Percentiles rank a stretch among this genome's conserved stretches.
phyloP scores from a whole-genome alignment of 306 rosid genomes.

The Prunus padus region DNA sequence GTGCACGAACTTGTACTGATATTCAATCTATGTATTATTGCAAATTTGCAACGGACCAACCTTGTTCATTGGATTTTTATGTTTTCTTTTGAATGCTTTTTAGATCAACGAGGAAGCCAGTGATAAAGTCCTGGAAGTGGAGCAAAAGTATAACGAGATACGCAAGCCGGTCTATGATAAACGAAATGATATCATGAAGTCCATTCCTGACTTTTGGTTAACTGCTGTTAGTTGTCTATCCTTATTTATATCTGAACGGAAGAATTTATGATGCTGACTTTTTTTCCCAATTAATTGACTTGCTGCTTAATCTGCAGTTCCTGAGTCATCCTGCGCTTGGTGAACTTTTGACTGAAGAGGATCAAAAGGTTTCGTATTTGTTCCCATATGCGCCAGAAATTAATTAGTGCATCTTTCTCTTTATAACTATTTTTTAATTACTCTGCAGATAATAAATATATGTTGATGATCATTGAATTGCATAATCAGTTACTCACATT shows the following conservation, averaged over 20 bases:
- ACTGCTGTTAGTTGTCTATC: slow-evolving; percentile 68
- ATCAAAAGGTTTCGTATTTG: slow-evolving; percentile 63
- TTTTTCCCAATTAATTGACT: background rate
- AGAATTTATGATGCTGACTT: background rate
- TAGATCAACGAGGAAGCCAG: slow-evolving; percentile 94
- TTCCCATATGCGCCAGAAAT: background rate
- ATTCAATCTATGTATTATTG: background rate
- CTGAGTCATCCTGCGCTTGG: slow-evolving; percentile 74
- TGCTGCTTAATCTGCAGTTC: slow-evolving; percentile 44
- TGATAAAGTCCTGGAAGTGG: slow-evolving; percentile 83
- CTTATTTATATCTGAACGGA: background rate
- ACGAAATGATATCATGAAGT: slow-evolving; percentile 70
- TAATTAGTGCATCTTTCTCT: background rate
- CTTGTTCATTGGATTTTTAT: slow-evolving; percentile 4
- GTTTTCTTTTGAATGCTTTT: slow-evolving; percentile 9
- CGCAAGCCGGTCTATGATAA: slow-evolving; percentile 76
- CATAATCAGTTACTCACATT: background rate
- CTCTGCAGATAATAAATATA: background rate
- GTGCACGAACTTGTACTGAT: background rate
- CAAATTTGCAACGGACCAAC: background rate
- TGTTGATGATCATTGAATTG: background rate
- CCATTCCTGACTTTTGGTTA: slow-evolving; percentile 91
- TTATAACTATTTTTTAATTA: background rate
- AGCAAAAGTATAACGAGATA: slow-evolving; percentile 82
- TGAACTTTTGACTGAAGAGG: slow-evolving; percentile 76